Conservation (phyloP, 257 asterid genomes). For the Handroanthus guayacan region DNA sequence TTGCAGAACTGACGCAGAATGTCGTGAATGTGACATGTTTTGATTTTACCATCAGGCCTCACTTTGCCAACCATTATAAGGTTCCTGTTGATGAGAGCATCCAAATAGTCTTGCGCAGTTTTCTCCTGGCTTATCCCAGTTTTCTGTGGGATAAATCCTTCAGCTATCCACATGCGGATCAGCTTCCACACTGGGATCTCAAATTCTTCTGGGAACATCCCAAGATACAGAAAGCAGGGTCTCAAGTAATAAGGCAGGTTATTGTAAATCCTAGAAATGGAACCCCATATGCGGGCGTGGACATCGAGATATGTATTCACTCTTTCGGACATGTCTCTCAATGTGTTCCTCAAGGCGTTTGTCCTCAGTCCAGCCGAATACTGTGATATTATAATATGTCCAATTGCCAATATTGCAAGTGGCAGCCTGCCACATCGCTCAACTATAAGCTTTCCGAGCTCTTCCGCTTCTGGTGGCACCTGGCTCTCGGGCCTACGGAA, state of each 20-base stretch:
- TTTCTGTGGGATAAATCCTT: too few species aligned
- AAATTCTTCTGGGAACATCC: too few species aligned
- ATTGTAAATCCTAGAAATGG: background rate
- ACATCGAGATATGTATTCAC: slow-evolving; percentile 26
- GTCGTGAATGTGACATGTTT: slow-evolving; percentile 39
- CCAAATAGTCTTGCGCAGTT: slow-evolving; percentile 33
- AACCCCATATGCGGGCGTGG: slow-evolving; percentile 38
- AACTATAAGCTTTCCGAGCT: too few species aligned
- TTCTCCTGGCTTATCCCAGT: slow-evolving; percentile 22
- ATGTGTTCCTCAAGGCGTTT: background rate
- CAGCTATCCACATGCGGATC: too few species aligned
- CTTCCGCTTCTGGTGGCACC: slow-evolving; percentile 23
- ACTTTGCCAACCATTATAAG: slow-evolving; percentile 25
- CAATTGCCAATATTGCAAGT: too few species aligned
- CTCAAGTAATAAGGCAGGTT: too few species aligned
- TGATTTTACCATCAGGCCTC: background rate
- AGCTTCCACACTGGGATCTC: too few species aligned
- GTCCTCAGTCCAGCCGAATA: too few species aligned
- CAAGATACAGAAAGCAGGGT: too few species aligned
- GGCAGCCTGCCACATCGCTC: too few species aligned
- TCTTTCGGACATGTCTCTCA: slow-evolving; percentile 37
- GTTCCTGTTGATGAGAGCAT: slow-evolving; percentile 37
- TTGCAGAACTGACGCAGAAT: slow-evolving; percentile 37
- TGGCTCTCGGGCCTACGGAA: slow-evolving; percentile 24
- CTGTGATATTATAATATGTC: too few species aligned